Evolutionary conservation across 345 rosid genomes (phyloP).

Genomic region (Arabis hirsuta): DNA sequence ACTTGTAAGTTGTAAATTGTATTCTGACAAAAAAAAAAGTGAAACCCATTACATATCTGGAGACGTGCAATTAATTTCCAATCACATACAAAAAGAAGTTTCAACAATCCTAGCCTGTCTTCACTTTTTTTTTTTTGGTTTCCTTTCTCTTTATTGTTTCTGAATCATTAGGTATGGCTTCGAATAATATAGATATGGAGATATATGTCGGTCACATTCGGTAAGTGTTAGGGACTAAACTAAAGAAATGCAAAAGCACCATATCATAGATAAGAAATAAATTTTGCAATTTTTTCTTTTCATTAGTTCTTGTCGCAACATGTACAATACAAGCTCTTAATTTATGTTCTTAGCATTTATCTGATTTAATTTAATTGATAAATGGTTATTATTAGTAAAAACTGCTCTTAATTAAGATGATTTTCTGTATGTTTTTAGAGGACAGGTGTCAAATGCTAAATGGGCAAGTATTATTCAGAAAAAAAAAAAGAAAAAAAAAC

Average conservation of each 20-base stretch:
- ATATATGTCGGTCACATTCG: constrained; percentile 15
- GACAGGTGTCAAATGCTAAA: too few species aligned
- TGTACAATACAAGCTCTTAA: too few species aligned
- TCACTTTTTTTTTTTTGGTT: not conserved
- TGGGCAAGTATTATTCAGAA: too few species aligned
- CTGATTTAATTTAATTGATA: too few species aligned
- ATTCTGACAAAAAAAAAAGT: constrained; percentile 36
- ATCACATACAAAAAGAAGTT: constrained; percentile 38
- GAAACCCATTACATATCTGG: constrained; percentile 19
- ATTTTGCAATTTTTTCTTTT: not conserved
- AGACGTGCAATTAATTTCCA: constrained; percentile 37
- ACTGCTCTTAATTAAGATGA: too few species aligned
- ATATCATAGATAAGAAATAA: not conserved
- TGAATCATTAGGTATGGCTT: constrained; percentile 21
- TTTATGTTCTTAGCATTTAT: too few species aligned
- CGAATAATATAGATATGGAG: constrained; percentile 9
- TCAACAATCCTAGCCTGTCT: constrained; percentile 24
- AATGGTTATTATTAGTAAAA: too few species aligned
- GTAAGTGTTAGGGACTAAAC: constrained; percentile 5
- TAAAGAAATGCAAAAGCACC: constrained; percentile 17
- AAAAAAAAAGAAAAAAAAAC: too few species aligned
- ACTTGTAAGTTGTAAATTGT: not conserved
- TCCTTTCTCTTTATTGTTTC: not conserved
- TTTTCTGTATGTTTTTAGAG: too few species aligned
- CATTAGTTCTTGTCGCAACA: too few species aligned